These are phyloP conservation scores for Jatropha curcas DNA, from an alignment of 345 rosid species.

Conservation along the genomic window DNA sequence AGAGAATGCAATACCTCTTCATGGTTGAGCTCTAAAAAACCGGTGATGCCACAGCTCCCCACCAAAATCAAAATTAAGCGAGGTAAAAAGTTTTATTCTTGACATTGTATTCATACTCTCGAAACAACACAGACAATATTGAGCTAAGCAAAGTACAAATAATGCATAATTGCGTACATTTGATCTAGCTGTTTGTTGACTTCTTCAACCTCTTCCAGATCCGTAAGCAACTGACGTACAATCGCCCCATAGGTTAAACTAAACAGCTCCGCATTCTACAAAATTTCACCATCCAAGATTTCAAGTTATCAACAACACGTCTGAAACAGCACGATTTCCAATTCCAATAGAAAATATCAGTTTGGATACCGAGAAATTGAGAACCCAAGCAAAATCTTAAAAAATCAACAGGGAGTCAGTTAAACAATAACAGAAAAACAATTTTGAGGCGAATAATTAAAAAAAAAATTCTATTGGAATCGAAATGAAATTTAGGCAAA, in stretches of 20 bases:
- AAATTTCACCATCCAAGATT: slow-evolving; percentile 17
- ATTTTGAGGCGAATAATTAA: neutral
- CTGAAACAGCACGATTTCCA: slow-evolving; percentile 3
- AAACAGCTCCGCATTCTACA: slow-evolving; percentile 87
- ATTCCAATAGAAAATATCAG: neutral
- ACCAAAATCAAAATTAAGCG: neutral
- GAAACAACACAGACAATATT: neutral
- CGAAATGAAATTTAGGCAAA: no score
- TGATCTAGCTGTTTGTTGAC: slow-evolving; percentile 98
- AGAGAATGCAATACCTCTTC: neutral
- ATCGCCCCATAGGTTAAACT: slow-evolving; percentile 90
- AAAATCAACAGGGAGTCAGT: neutral
- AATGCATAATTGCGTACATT: slow-evolving; percentile 58
- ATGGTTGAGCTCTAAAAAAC: neutral
- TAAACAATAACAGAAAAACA: neutral
- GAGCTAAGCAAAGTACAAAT: neutral
- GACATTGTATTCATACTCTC: neutral
- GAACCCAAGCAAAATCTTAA: neutral
- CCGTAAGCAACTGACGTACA: slow-evolving; percentile 88
- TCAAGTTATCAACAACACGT: slow-evolving; percentile 9
- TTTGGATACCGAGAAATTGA: neutral
- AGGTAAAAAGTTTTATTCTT: neutral
- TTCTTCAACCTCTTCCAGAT: slow-evolving; percentile 92
- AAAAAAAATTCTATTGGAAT: neutral
- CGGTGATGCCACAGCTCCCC: neutral